phyloP scores from a whole-genome alignment of 805 yeast species.

The Danielia reshetovae region DNA sequence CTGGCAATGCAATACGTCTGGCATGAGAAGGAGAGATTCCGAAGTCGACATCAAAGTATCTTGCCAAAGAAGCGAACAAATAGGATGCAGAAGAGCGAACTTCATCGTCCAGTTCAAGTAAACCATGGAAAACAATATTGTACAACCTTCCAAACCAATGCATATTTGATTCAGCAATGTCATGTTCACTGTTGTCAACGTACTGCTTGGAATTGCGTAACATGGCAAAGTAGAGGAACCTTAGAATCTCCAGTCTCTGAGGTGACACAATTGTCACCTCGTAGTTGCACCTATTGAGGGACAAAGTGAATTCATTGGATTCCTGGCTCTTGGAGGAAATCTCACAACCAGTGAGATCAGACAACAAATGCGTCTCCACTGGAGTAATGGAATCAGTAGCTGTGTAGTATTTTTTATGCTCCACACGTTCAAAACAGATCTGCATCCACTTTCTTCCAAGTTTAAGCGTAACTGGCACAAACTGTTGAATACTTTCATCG shows the following conservation, averaged over 20 bases:
- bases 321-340: slow-evolving; percentile 20
- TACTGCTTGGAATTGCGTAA: slow-evolving; percentile 42
- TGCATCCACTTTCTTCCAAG: slow-evolving; percentile 71
- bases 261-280: slow-evolving; percentile 29
- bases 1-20: slow-evolving; percentile 63
- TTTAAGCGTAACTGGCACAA: slow-evolving; percentile 57
- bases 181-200: slow-evolving; percentile 35
- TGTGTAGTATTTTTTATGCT: slow-evolving; percentile 16
- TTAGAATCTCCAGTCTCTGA: slow-evolving; percentile 55
- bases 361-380: slow-evolving; percentile 29
- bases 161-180: slow-evolving; percentile 36
- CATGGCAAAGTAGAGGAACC: slow-evolving; percentile 65
- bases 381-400: slow-evolving; percentile 30
- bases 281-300: slow-evolving; percentile 21
- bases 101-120: slow-evolving; percentile 54
- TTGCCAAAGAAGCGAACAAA: slow-evolving; percentile 58
- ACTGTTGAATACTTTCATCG: slow-evolving; percentile 23
- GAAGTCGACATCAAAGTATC: slow-evolving; percentile 54
- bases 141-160: slow-evolving; percentile 56
- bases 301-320: slow-evolving; percentile 32
- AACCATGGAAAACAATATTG: slow-evolving; percentile 63
- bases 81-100: slow-evolving; percentile 63
- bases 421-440: slow-evolving; percentile 25
- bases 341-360: slow-evolving; percentile 37
- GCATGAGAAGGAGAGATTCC: slow-evolving; percentile 55